Evolutionary conservation across 768 basidiomycete species (phyloP).

Genomic region (Rhizopogon rudus): DNA sequence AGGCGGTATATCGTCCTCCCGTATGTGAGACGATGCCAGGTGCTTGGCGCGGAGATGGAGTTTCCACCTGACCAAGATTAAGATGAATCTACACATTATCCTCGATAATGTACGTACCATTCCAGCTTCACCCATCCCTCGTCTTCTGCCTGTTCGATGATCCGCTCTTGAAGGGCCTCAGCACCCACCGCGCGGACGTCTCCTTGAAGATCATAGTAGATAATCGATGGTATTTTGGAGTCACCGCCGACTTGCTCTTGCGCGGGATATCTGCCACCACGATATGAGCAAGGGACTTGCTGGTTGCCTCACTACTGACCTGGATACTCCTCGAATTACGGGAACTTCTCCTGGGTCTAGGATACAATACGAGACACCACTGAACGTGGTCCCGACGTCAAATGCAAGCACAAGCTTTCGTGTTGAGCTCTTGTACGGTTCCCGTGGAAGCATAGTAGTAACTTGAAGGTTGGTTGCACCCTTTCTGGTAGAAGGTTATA

Average conservation of each 20-base stretch:
- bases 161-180: slow-evolving; percentile 31
- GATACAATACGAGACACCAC: slow-evolving; percentile 33
- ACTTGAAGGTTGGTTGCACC: neutral
- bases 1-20: slow-evolving; percentile 15
- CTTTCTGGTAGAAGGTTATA: too few species aligned
- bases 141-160: slow-evolving; percentile 34
- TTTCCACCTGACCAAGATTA: slow-evolving; percentile 21
- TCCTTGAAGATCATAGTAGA: slow-evolving; percentile 43
- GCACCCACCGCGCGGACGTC: slow-evolving; percentile 37
- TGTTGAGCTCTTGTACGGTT: slow-evolving; percentile 28
- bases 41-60: slow-evolving; percentile 30
- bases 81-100: neutral
- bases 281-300: neutral
- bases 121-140: slow-evolving; percentile 33
- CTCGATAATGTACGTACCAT: slow-evolving; percentile 23
- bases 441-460: slow-evolving; percentile 19
- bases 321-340: slow-evolving; percentile 22
- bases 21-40: slow-evolving; percentile 17
- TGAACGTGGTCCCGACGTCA: slow-evolving; percentile 41
- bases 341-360: slow-evolving; percentile 32
- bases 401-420: slow-evolving; percentile 41
- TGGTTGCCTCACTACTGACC: slow-evolving; percentile 10
- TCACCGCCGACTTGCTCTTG: slow-evolving; percentile 43
- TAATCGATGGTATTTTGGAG: slow-evolving; percentile 43
- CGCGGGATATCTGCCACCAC: slow-evolving; percentile 35